Percentiles rank a stretch among this genome's conserved stretches.
These are phyloP conservation scores for Paraphaeosphaeria minitans DNA, from an alignment of 2,329 filamentous ascomycete species.

Conservation along the genomic window DNA sequence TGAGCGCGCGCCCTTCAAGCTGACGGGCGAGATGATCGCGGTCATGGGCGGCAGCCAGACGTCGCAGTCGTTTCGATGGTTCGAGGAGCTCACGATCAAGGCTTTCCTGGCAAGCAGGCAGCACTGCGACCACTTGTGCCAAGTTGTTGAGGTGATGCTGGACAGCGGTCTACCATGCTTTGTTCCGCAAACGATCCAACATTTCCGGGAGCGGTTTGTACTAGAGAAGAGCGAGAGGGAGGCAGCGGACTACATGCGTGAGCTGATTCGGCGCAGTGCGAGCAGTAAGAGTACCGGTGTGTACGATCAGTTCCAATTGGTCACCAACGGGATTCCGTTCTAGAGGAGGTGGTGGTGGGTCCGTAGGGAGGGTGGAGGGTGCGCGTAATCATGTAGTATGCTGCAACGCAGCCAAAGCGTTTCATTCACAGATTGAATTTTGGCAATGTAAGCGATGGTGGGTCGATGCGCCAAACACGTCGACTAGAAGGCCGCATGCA, in stretches of 20 bases:
- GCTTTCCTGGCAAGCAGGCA: constrained; percentile 87
- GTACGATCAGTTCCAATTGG: constrained; percentile 96
- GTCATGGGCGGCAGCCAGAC: constrained; percentile 88
- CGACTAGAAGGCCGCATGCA: too few species aligned
- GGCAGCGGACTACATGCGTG: constrained; percentile 91
- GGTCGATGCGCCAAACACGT: too few species aligned
- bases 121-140: constrained; percentile 84
- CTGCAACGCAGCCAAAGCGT: background rate
- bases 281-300: constrained; percentile 89
- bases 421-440: background rate
- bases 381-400: background rate
- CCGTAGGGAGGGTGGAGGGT: background rate
- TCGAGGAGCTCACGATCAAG: constrained; percentile 95
- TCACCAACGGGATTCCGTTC: constrained; percentile 97
- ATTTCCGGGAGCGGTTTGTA: constrained; percentile 92
- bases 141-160: constrained; percentile 93
- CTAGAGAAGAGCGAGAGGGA: constrained; percentile 89
- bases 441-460: too few species aligned
- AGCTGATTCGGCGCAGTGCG: constrained; percentile 87
- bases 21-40: constrained; percentile 97
- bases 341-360: constrained; percentile 47
- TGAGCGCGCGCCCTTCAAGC: constrained; percentile 96
- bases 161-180: constrained; percentile 96
- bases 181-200: constrained; percentile 91
- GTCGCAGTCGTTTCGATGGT: constrained; percentile 90